Conservation (phyloP, 768 basidiomycete species). For the Pisolithus tinctorius region DNA sequence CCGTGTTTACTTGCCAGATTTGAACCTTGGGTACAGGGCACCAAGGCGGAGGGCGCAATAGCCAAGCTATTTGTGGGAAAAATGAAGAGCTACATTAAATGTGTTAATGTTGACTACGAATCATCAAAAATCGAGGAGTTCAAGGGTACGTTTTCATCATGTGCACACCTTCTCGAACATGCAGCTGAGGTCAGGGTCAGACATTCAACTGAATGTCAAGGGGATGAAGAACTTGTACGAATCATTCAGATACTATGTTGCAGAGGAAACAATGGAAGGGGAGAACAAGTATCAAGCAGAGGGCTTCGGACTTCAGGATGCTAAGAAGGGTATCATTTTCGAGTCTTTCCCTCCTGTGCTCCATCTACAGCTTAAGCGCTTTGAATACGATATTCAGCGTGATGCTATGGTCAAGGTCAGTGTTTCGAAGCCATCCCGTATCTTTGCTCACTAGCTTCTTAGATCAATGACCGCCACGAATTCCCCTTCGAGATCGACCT, state of each 20-base stretch:
- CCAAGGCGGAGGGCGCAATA: constrained; percentile 93
- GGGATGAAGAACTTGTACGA: constrained; percentile 96
- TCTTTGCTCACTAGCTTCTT: constrained; percentile 5
- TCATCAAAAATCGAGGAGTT: constrained; percentile 93
- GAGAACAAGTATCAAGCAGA: constrained; percentile 99
- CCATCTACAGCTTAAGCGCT: constrained; percentile 95
- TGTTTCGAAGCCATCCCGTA: background rate
- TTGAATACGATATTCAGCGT: constrained; percentile 98
- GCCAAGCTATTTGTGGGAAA: constrained; percentile 93
- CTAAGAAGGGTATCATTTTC: constrained; percentile 99
- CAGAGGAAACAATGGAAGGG: constrained; percentile 94
- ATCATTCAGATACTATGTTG: constrained; percentile 96
- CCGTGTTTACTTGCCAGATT: background rate
- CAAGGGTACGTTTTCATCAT: constrained; percentile 55
- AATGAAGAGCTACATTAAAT: constrained; percentile 99
- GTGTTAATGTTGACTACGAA: constrained; percentile 95
- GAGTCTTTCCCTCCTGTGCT: constrained; percentile 98
- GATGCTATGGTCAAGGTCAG: constrained; percentile 96
- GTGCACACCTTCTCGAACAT: background rate
- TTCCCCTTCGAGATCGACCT: constrained; percentile 99
- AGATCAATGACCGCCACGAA: constrained; percentile 99
- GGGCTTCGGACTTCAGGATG: constrained; percentile 93
- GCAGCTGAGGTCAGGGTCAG: constrained; percentile 33
- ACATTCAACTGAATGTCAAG: constrained; percentile 98
- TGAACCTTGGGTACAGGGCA: constrained; percentile 50